phyloP scores from a whole-genome alignment of 805 yeast genomes.

The Saccharomyces jurei region DNA sequence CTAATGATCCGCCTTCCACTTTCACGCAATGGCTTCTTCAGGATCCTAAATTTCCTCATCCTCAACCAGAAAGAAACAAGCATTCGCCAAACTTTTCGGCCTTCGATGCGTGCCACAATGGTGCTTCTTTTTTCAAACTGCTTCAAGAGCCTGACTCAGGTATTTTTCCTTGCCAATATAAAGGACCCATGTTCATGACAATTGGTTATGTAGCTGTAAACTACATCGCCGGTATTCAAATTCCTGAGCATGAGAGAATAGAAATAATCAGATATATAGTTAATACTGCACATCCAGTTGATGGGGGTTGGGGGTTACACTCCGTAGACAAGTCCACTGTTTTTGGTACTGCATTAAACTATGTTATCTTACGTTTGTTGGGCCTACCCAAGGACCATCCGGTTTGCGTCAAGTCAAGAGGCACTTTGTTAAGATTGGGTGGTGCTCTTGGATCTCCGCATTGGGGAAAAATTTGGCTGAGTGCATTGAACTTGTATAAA shows the following conservation, averaged over 20 bases:
- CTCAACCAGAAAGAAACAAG: slow-evolving; percentile 28
- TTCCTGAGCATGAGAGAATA: slow-evolving; percentile 53
- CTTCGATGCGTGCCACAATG: slow-evolving; percentile 58
- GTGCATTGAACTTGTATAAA: slow-evolving; percentile 68
- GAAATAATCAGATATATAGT: slow-evolving; percentile 82
- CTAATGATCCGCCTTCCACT: slow-evolving; percentile 42
- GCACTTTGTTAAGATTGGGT: slow-evolving; percentile 62
- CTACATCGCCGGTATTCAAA: slow-evolving; percentile 59
- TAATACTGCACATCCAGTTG: slow-evolving; percentile 93
- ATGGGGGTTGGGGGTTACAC: slow-evolving; percentile 99
- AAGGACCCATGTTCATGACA: slow-evolving; percentile 97
- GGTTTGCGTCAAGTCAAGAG: slow-evolving; percentile 68
- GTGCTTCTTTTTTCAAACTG: slow-evolving; percentile 57
- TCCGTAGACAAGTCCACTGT: slow-evolving; percentile 88
- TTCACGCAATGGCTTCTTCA: slow-evolving; percentile 50
- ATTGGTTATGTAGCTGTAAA: slow-evolving; percentile 76
- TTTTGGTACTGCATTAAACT: slow-evolving; percentile 87
- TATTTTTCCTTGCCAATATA: slow-evolving; percentile 82
- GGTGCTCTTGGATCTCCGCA: slow-evolving; percentile 90
- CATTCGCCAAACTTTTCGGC: slow-evolving; percentile 33
- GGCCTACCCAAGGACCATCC: slow-evolving; percentile 72
- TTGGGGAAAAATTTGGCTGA: slow-evolving; percentile 95
- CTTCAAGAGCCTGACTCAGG: slow-evolving; percentile 79
- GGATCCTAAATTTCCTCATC: slow-evolving; percentile 32
- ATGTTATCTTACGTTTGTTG: slow-evolving; percentile 68